Conservation (phyloP, 106 monocot species). For the Agapanthus africanus region DNA sequence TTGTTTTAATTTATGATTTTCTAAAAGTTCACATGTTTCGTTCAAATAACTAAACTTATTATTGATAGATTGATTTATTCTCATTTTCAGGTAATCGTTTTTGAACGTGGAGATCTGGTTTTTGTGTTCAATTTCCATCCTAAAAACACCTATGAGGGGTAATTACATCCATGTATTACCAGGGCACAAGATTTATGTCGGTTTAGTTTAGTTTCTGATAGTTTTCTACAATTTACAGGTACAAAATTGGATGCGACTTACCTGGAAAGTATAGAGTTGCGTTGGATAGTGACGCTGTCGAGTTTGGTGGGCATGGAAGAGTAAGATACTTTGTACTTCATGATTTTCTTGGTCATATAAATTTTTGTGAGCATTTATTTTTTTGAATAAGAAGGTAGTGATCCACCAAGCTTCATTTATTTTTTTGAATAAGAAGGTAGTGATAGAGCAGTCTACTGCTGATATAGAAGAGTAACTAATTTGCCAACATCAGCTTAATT, state of each 20-base stretch:
- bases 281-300: conserved; percentile 79
- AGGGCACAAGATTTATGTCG: neutral
- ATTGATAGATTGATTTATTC: neutral
- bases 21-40: neutral
- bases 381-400: too few species aligned
- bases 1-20: neutral
- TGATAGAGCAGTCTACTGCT: too few species aligned
- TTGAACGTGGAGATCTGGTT: conserved; percentile 87
- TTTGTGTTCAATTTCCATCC: conserved; percentile 99
- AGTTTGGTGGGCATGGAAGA: conserved; percentile 83
- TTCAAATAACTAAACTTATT: neutral
- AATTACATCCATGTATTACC: conserved; percentile 10
- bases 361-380: too few species aligned
- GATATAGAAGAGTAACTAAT: neutral
- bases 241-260: conserved; percentile 87
- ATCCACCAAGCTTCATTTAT: too few species aligned
- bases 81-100: conserved; percentile 72
- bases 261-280: conserved; percentile 85
- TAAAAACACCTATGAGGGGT: conserved; percentile 81
- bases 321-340: conserved; percentile 34
- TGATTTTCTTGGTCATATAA: neutral
- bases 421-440: too few species aligned
- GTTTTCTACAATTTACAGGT: conserved; percentile 36
- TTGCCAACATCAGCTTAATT: too few species aligned
- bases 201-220: neutral